Percentiles rank a stretch among this genome's conserved stretches.
Conservation (phyloP, 1,139 yeast species). For the Geotrichum fermentans region DNA sequence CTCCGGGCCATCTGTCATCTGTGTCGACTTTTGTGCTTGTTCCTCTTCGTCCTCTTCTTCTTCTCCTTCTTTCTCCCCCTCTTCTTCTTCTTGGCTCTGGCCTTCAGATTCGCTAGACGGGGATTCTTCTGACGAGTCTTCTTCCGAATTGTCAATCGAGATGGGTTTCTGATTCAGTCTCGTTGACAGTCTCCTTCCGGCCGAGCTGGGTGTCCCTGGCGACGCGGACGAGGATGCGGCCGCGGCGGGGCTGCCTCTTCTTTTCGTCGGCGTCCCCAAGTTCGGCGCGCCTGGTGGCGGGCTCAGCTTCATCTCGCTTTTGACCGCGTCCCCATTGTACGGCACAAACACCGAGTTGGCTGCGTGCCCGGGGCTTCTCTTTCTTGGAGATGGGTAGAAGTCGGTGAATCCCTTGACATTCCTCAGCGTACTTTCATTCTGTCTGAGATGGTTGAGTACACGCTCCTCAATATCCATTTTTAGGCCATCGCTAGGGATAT, state of each 20-base stretch:
- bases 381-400: slow-evolving; percentile 5
- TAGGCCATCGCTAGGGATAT: slow-evolving; percentile 2
- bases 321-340: not conserved
- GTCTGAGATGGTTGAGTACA: not conserved
- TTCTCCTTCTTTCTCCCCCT: not conserved
- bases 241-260: not conserved
- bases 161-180: not conserved
- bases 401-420: not conserved
- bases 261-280: not conserved
- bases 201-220: not conserved
- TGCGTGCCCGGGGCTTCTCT: not conserved
- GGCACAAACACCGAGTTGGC: not conserved
- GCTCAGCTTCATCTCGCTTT: not conserved
- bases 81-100: not conserved
- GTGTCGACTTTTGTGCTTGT: not conserved
- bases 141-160: not conserved
- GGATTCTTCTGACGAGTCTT: not conserved
- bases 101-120: not conserved
- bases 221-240: not conserved
- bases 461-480: slow-evolving; percentile 7
- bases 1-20: not conserved
- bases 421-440: not conserved
- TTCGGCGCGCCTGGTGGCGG: not conserved
- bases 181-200: not conserved
- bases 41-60: not conserved